Evolutionary conservation across 139 green algal genomes (phyloP).

Genomic region (Closterium sp.): DNA sequence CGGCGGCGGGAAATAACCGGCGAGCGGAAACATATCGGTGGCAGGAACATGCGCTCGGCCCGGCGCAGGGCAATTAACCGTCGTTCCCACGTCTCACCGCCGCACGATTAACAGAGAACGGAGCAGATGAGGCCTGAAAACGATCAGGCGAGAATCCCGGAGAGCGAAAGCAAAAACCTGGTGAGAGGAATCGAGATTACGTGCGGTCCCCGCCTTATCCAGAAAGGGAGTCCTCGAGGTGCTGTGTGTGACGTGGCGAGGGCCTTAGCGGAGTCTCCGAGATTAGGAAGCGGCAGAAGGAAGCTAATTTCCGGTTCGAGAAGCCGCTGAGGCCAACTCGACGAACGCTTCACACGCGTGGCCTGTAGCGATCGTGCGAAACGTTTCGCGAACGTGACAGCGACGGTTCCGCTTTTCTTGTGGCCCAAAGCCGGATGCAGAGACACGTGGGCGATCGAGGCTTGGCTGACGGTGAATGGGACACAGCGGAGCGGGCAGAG

Average conservation of each 20-base stretch:
- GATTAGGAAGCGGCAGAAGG: not conserved
- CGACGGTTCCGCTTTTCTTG: not conserved
- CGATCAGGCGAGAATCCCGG: not conserved
- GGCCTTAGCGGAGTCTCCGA: not conserved
- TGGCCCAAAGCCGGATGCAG: not conserved
- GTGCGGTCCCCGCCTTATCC: not conserved
- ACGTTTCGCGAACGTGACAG: not conserved
- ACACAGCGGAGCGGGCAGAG: too few relatives aligned
- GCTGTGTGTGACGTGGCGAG: not conserved
- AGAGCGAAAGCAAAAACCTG: not conserved
- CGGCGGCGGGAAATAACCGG: not conserved
- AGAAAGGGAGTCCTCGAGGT: not conserved
- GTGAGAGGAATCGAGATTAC: not conserved
- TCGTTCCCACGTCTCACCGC: not conserved
- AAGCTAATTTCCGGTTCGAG: not conserved
- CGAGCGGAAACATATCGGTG: not conserved
- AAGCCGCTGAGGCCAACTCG: not conserved
- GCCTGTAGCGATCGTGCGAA: not conserved
- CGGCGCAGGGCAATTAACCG: not conserved
- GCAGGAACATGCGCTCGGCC: not conserved
- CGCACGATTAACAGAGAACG: not conserved
- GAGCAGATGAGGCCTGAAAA: not conserved
- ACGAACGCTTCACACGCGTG: too few relatives aligned
- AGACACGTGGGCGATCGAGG: not conserved
- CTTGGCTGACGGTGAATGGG: not conserved